Evolutionary conservation across 441 rosid genomes (phyloP).

Genomic region (Pelargonium fulgidum): DNA sequence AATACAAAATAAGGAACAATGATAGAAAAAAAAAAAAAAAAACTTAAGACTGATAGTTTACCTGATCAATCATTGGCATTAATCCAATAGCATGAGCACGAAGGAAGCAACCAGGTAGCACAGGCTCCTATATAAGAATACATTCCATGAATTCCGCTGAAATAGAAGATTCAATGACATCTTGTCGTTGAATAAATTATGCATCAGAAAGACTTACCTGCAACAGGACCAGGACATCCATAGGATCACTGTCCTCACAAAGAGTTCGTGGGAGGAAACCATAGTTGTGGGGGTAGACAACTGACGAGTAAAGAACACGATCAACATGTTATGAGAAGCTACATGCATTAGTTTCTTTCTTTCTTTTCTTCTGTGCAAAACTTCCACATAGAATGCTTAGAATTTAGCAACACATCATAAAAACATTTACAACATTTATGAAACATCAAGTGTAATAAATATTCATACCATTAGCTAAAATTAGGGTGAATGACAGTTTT

Average conservation of each 20-base stretch:
- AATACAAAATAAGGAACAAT: too few relatives aligned
- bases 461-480: too few relatives aligned
- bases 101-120: constrained; percentile 79
- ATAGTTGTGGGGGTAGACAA: constrained; percentile 98
- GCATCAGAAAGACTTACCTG: constrained; percentile 45
- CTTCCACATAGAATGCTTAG: neutral
- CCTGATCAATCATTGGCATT: constrained; percentile 98
- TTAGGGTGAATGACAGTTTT: too few relatives aligned
- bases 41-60: constrained; percentile 12
- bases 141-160: constrained; percentile 8
- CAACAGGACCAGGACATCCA: constrained; percentile 89
- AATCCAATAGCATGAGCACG: constrained; percentile 96
- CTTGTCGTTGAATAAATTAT: constrained; percentile 3
- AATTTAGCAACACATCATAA: neutral
- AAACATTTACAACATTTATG: neutral
- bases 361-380: neutral
- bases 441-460: neutral
- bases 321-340: constrained; percentile 52
- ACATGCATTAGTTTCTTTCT: constrained; percentile 9
- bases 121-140: constrained; percentile 57
- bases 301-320: constrained; percentile 91
- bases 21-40: too few relatives aligned
- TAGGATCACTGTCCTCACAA: constrained; percentile 96
- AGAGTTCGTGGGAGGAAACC: constrained; percentile 94
- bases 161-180: neutral